Evolutionary conservation across 805 yeast genomes (phyloP), one percentile per base, ranked within the genome.

Genomic region (Hanseniaspora nectarophila): DNA sequence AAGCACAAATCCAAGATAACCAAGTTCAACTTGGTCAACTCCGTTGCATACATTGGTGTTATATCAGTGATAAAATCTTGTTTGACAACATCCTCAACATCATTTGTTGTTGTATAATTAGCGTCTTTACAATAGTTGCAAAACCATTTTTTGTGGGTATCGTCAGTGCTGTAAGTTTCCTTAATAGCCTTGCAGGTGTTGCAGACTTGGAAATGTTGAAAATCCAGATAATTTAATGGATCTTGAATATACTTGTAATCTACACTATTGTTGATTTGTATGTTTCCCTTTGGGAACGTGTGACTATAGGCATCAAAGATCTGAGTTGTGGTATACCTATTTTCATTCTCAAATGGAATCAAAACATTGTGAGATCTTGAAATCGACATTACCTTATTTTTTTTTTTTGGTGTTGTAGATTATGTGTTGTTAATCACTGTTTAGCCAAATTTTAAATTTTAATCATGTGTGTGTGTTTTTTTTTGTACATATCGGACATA

Each of bases 61-160:
- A 42, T 34, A 33, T 39, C 34, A 20, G 18, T 31, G 15, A 35
- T 15, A 13, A 44, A 45, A 16, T 40, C 32, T 16, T 34, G 13
- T 15, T 33, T n/a, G n/a, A 32, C 29, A 18, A 42, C 12, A 28
- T 28, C 37, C 2, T 34, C 38, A 7, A 9, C 13, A 4, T 10
- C 31, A 9, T 24, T 12, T 3, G 12, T 13, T 5, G 24, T 12
- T n/a, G 20, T 9, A 16, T 53, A 47, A 24, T 53, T 53, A 2
- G 43, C 45, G 21, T 53, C 48, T 16, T 47, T 31, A n/a, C 55
- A 53, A n/a, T 45, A 42, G n/a, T 34, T 10, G 33, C 55, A 53
- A 31, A 29, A 42, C 55, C 55, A 53, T 10, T 47, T 45, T 13
- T 12, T 32, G 28, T 32, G 31, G 4, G 31, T 38, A 5, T n/a